phyloP scores from a whole-genome alignment of 305 asterid genomes.

The Striga hermonthica region DNA sequence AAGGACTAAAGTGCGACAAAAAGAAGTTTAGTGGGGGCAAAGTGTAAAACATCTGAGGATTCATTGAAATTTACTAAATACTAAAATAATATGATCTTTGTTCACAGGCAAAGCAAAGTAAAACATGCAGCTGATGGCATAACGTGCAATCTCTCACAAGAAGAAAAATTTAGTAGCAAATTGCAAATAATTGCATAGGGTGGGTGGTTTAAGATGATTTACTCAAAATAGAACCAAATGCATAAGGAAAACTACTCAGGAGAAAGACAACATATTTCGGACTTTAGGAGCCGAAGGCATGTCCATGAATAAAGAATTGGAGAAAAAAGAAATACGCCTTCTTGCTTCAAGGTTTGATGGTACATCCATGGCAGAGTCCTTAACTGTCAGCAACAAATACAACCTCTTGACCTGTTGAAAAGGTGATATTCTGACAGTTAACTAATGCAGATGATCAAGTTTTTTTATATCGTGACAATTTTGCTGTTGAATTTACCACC shows the following conservation, averaged over 20 bases:
- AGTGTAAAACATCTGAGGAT: no score
- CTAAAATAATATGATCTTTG: no score
- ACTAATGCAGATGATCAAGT: conserved; percentile 15
- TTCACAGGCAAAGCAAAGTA: not conserved
- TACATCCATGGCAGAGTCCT: conserved; percentile 87
- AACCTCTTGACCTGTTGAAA: conserved; percentile 67
- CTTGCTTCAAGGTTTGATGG: conserved; percentile 89
- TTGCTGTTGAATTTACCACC: conserved; percentile 49
- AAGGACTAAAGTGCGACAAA: no score
- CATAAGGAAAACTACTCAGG: conserved; percentile 56
- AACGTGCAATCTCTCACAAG: not conserved
- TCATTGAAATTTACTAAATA: no score
- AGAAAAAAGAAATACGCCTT: conserved; percentile 82
- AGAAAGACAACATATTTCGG: conserved; percentile 84
- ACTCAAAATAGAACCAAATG: not conserved
- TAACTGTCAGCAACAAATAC: conserved; percentile 72
- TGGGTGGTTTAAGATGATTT: not conserved
- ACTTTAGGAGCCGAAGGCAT: conserved; percentile 92
- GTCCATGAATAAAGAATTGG: conserved; percentile 87
- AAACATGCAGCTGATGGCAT: not conserved
- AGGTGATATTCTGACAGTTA: conserved; percentile 15
- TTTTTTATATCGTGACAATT: conserved; percentile 5
- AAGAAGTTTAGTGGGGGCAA: no score
- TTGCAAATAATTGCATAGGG: not conserved
- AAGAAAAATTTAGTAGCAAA: no score